Conservation (phyloP, 2,329 filamentous ascomycete species). For the Botrytis paeoniae region DNA sequence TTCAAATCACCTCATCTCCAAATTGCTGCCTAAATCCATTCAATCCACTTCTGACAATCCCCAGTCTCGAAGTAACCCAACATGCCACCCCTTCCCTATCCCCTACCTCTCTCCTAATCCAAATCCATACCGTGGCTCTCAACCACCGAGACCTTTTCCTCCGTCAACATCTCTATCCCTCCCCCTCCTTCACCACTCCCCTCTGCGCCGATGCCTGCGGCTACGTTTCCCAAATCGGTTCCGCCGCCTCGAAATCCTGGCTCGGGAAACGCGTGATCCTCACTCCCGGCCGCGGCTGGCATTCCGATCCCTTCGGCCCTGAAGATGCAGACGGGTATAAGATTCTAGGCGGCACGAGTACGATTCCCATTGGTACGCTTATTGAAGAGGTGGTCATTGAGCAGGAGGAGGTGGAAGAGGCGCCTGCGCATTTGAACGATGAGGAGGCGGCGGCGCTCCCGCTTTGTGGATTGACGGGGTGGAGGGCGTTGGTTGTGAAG, state of each 20-base stretch:
- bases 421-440: conserved; percentile 67
- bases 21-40: conserved; percentile 3
- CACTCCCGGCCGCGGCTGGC: conserved; percentile 77
- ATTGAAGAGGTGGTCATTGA: conserved; percentile 70
- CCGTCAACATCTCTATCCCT: conserved; percentile 87
- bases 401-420: conserved; percentile 70
- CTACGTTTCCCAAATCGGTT: conserved; percentile 63
- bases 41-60: neutral
- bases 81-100: conserved; percentile 62
- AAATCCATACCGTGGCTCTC: conserved; percentile 74
- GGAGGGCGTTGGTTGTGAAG: conserved; percentile 82
- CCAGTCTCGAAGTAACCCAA: conserved; percentile 53
- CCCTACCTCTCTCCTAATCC: conserved; percentile 68
- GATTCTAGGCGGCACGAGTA: conserved; percentile 67
- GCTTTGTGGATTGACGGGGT: conserved; percentile 70
- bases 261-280: conserved; percentile 72
- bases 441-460: conserved; percentile 81
- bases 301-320: conserved; percentile 65
- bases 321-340: conserved; percentile 61
- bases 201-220: conserved; percentile 82
- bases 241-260: conserved; percentile 47
- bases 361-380: conserved; percentile 65
- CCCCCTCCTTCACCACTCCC: conserved; percentile 73
- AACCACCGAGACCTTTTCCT: conserved; percentile 97
- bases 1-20: conserved; percentile 31